These are phyloP conservation scores for Quercus alba DNA, from an alignment of 306 rosid genomes.

Conservation along the genomic window DNA sequence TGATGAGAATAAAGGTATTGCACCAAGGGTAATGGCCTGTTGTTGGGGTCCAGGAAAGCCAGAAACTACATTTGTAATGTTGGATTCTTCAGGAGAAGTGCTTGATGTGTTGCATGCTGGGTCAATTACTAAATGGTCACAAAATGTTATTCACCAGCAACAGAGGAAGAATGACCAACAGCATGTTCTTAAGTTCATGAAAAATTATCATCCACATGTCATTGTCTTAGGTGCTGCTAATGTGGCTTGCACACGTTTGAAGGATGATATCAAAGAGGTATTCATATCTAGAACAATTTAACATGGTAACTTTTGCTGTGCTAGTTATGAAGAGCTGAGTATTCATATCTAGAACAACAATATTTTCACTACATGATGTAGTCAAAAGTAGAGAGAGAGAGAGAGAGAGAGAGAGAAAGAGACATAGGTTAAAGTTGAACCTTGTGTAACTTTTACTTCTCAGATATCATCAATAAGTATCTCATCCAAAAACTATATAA, in stretches of 20 bases:
- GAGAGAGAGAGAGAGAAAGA: too few relatives aligned
- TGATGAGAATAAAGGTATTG: constrained; percentile 7
- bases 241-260: constrained; percentile 35
- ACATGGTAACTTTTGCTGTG: too few relatives aligned
- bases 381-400: too few relatives aligned
- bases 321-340: too few relatives aligned
- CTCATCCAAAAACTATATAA: too few relatives aligned
- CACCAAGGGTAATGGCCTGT: constrained; percentile 37
- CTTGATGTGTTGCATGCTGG: constrained; percentile 45
- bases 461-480: too few relatives aligned
- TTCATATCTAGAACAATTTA: neutral
- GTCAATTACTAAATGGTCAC: constrained; percentile 38
- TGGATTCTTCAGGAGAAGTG: constrained; percentile 38
- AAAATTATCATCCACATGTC: constrained; percentile 30
- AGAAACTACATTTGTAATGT: constrained; percentile 43
- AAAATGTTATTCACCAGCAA: constrained; percentile 37
- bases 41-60: constrained; percentile 52
- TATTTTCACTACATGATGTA: too few relatives aligned
- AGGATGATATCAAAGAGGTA: constrained; percentile 47
- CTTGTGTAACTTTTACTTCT: too few relatives aligned
- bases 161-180: constrained; percentile 37
- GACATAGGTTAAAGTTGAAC: too few relatives aligned
- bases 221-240: constrained; percentile 44
- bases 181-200: constrained; percentile 35
- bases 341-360: too few relatives aligned